A percentile compares a stretch with the other conserved stretches of the same genome.
phyloP scores from a whole-genome alignment of 345 rosid genomes.

The Physaria fendleri region DNA sequence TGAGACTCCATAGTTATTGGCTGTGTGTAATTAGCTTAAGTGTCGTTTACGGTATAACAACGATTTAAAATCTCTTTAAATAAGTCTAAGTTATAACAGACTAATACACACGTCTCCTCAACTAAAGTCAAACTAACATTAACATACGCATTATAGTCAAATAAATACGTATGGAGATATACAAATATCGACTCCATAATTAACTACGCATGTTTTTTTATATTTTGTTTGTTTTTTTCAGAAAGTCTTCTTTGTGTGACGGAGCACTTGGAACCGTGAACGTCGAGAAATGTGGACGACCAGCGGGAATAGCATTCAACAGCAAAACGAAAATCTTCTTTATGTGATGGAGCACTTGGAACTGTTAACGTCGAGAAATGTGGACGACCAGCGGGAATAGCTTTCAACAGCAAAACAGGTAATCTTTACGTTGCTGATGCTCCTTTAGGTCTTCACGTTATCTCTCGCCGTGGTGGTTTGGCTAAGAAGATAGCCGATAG shows the following conservation, averaged over 20 bases:
- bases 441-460: slow-evolving; percentile 32
- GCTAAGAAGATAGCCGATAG: slow-evolving; percentile 32
- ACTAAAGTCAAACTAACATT: neutral
- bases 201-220: neutral
- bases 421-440: slow-evolving; percentile 44
- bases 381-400: slow-evolving; percentile 41
- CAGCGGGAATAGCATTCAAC: slow-evolving; percentile 36
- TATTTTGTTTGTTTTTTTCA: neutral
- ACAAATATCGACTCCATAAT: neutral
- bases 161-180: neutral
- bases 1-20: neutral
- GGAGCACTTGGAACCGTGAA: slow-evolving; percentile 22
- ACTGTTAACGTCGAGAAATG: slow-evolving; percentile 10
- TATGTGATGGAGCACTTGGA: too few species aligned
- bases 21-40: neutral
- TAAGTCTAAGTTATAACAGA: neutral
- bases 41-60: neutral
- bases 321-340: too few species aligned
- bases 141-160: neutral
- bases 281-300: slow-evolving; percentile 31
- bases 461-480: slow-evolving; percentile 33
- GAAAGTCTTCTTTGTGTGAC: slow-evolving; percentile 17
- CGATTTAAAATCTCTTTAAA: neutral
- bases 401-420: slow-evolving; percentile 24
- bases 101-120: neutral